Evolutionary conservation across 176 grass and related monocot species (phyloP).

Genomic region (Cenchrus americanus): DNA sequence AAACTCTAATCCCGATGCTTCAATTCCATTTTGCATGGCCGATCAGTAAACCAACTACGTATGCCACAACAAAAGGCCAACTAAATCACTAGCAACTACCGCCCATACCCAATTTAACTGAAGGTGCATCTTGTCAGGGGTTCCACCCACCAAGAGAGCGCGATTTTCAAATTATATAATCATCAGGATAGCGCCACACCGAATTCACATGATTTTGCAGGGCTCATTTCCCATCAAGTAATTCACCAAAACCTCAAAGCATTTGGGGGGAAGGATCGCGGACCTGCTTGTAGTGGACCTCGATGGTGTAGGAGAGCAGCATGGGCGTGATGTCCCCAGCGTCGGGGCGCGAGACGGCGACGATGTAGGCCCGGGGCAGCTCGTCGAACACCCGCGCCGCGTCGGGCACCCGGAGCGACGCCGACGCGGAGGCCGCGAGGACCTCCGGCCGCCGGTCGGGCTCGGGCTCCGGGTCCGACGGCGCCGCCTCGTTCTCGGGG

Average conservation of each 20-base stretch:
- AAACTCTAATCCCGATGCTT: neutral
- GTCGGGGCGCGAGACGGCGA: slow-evolving; percentile 81
- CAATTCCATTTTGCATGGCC: neutral
- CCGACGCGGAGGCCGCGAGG: slow-evolving; percentile 50
- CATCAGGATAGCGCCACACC: neutral
- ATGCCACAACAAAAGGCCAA: neutral
- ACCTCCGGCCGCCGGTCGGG: slow-evolving; percentile 54
- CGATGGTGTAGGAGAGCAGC: slow-evolving; percentile 93
- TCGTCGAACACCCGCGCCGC: slow-evolving; percentile 72
- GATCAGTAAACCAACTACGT: slow-evolving; percentile 3
- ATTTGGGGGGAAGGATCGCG: slow-evolving; percentile 3
- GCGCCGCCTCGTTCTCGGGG: slow-evolving; percentile 7
- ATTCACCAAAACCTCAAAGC: neutral
- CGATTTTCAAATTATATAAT: neutral
- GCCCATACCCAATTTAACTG: neutral
- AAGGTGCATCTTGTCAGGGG: neutral
- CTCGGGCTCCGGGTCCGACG: slow-evolving; percentile 1
- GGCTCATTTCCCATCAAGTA: neutral
- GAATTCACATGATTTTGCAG: neutral
- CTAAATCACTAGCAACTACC: neutral
- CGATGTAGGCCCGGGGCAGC: slow-evolving; percentile 71
- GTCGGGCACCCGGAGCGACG: slow-evolving; percentile 67
- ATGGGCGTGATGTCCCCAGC: slow-evolving; percentile 92
- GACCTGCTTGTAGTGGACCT: slow-evolving; percentile 95
- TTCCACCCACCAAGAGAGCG: neutral